These are phyloP conservation scores for Asclepias syriaca DNA, from an alignment of 257 asterid genomes.

Conservation along the genomic window DNA sequence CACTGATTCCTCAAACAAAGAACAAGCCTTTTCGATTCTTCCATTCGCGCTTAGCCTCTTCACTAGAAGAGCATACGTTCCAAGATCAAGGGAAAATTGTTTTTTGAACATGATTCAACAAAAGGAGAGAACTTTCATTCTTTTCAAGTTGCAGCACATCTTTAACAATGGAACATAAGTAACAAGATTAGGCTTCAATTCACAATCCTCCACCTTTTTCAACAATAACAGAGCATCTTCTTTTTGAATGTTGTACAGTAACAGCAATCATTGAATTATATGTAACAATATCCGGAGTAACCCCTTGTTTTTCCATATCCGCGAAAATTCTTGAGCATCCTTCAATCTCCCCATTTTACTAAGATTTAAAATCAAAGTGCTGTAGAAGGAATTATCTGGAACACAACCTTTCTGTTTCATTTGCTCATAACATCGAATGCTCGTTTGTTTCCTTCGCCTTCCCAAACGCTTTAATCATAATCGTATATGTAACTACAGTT, in stretches of 20 bases:
- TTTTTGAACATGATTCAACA: conserved; percentile 77
- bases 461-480: conserved; percentile 52
- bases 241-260: conserved; percentile 38
- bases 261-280: conserved; percentile 55
- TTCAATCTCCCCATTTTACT: conserved; percentile 65
- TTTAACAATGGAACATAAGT: conserved; percentile 73
- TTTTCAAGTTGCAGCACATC: conserved; percentile 74
- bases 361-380: conserved; percentile 41
- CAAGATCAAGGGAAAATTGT: conserved; percentile 59
- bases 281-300: conserved; percentile 39
- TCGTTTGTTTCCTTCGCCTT: conserved; percentile 56
- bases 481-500: conserved; percentile 57
- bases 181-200: conserved; percentile 53
- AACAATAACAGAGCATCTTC: conserved; percentile 73
- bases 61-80: conserved; percentile 60
- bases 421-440: conserved; percentile 62
- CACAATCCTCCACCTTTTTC: conserved; percentile 55
- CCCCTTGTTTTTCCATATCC: conserved; percentile 75
- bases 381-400: conserved; percentile 61
- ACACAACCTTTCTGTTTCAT: conserved; percentile 56
- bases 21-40: conserved; percentile 49
- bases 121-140: conserved; percentile 76
- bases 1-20: conserved; percentile 62
- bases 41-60: conserved; percentile 51
- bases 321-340: conserved; percentile 64